A percentile compares a stretch with the other conserved stretches of the same genome.
These are phyloP conservation scores for Melampsora medusae DNA, from an alignment of 1,284 basidiomycete genomes.

Conservation along the genomic window DNA sequence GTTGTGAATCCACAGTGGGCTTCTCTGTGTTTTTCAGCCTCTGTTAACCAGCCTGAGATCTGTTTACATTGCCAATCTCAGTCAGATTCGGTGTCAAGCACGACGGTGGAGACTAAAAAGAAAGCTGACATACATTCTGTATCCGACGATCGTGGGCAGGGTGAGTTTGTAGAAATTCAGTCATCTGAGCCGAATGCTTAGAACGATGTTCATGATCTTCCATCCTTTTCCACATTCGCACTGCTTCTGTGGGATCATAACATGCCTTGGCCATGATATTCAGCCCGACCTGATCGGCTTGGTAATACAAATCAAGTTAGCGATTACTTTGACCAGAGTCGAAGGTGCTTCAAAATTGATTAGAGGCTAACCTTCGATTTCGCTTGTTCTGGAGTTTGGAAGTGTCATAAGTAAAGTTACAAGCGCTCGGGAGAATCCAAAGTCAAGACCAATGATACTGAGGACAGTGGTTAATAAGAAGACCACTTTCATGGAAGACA, in stretches of 20 bases:
- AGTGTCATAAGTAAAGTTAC: slow-evolving; percentile 51
- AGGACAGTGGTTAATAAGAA: slow-evolving; percentile 43
- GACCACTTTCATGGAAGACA: slow-evolving; percentile 52
- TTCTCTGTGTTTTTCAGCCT: slow-evolving; percentile 29
- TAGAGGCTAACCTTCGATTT: slow-evolving; percentile 49
- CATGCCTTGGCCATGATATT: slow-evolving; percentile 52
- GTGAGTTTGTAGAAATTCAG: slow-evolving; percentile 45
- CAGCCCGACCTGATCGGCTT: slow-evolving; percentile 47
- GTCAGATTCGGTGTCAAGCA: background rate
- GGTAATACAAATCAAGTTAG: background rate
- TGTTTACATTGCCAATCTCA: background rate
- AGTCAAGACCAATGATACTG: slow-evolving; percentile 44
- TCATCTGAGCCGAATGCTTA: slow-evolving; percentile 48
- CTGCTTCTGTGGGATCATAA: slow-evolving; percentile 46
- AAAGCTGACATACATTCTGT: slow-evolving; percentile 17
- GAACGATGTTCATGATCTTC: slow-evolving; percentile 40
- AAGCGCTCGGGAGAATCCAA: slow-evolving; percentile 42
- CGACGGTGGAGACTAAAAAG: background rate
- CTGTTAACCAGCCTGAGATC: slow-evolving; percentile 41
- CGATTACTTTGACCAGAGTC: background rate
- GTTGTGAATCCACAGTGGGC: slow-evolving; percentile 29
- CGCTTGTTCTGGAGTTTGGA: slow-evolving; percentile 52
- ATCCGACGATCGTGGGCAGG: slow-evolving; percentile 35
- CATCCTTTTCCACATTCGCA: slow-evolving; percentile 44
- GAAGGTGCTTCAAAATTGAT: slow-evolving; percentile 11